Evolutionary conservation across 352 stramenopile genomes (phyloP), one percentile per base, ranked within the genome.

Genomic region (Lagenidium giganteum): DNA sequence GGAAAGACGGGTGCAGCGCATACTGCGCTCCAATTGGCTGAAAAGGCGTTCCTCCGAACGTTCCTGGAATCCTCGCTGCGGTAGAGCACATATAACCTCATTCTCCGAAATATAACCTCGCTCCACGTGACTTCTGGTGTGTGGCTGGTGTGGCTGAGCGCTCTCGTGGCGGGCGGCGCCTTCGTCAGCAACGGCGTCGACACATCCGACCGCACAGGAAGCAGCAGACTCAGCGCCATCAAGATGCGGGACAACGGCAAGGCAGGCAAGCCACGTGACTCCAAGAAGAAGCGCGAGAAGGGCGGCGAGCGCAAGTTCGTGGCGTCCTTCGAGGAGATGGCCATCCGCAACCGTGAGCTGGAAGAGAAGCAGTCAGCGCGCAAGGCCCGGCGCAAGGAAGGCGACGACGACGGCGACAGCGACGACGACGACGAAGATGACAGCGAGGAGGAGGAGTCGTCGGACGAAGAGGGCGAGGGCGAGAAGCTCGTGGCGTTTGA

Each of bases 311-410:
- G 78, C 24, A 88, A 70, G 50, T 89, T 92, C 48, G 83, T 95
- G 47, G 87, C 76, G 44, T 91, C 78, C 21, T 56, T 80, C 17
- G 83, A 95, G 67, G 83, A 95, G 47, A 85, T 95, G 60, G 76
- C 63, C 48, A 43, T 76, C 43, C 79, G 83, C 38, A 69, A 92
- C 54, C 59, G 67, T 42, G 57, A 84, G 36, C 75, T 92, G 51
- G 77, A 88, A 62, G 51, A 79, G 56, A 87, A 85, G 50, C 51
- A 73, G 47, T 65, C 56, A 39, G 73, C 70, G 47, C 79, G 82
- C 49, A 87, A 87, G 57, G 70, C 51, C n/a, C 77, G 77, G 20
- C 77, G 82, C 33, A 63, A 72, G 7, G 57, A 67, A 22, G 55
- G 51, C 14, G 70, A 75, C 11, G 58, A 54, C 12, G 73, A 59